Percentiles rank a stretch among this genome's conserved stretches.
Conservation (phyloP, 116 monocot genomes). For the Cymodocea nodosa region DNA sequence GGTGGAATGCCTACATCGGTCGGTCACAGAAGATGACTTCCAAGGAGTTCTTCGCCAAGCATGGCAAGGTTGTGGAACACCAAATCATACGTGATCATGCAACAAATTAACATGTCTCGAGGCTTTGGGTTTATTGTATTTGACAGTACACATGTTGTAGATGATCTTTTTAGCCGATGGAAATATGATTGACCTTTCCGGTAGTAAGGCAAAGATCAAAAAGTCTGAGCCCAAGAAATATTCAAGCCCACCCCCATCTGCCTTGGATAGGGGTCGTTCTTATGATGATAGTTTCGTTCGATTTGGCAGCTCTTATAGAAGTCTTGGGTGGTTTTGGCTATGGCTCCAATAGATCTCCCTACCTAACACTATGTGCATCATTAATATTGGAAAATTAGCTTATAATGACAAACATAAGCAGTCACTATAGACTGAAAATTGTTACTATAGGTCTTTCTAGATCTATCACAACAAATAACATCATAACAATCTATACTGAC, state of each 20-base stretch:
- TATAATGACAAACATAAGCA: no score
- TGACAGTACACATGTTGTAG: constrained; percentile 67
- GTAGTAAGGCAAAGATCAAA: constrained; percentile 81
- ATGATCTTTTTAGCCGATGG: constrained; percentile 75
- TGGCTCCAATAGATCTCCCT: constrained; percentile 40
- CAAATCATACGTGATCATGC: constrained; percentile 75
- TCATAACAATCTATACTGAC: no score
- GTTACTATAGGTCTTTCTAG: no score
- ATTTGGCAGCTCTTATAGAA: constrained; percentile 37
- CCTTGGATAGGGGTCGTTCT: constrained; percentile 53
- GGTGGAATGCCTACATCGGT: constrained; percentile 55
- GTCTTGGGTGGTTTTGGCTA: constrained; percentile 39
- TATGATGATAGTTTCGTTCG: constrained; percentile 46
- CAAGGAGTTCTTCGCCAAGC: constrained; percentile 62
- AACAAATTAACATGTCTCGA: constrained; percentile 62
- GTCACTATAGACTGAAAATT: no score
- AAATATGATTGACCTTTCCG: constrained; percentile 85
- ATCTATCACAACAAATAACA: no score
- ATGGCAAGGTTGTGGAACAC: constrained; percentile 70
- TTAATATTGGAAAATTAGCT: no score
- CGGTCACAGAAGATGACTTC: constrained; percentile 68
- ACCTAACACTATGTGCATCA: no score
- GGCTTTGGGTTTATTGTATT: constrained; percentile 93
- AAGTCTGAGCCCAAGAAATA: constrained; percentile 87
- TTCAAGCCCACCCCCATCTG: constrained; percentile 46